Evolutionary conservation across 148 eudicot species (phyloP), one percentile per base, ranked within the genome.

Genomic region (Silene conica): DNA sequence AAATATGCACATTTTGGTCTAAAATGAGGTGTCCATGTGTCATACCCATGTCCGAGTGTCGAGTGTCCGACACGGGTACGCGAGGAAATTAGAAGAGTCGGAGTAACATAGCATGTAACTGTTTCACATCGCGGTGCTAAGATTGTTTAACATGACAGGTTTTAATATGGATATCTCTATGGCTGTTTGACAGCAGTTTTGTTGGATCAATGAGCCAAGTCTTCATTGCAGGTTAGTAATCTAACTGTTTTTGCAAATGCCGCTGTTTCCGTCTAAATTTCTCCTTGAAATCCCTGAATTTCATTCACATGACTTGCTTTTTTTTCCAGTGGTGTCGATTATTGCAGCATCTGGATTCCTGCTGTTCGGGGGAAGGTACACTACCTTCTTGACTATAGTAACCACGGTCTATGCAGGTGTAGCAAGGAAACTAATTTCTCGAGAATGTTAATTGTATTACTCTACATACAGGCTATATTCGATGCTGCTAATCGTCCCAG

Each of bases 121-220:
- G 16, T 4, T 56, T 18, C 16, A 18, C n/a, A 54, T 41, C 23
- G 61, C 56, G 34, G 20, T 31, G 31, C 71, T 70, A 56, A 75
- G 21, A 6, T 34, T 18, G 38, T 28, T 28, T 26, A 31, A 14
- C 55, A 70, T 77, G 68, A 74, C 91, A 91, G 98, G 86, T 64
- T 55, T 78, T 90, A 69, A 87, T 94, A 67, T 94, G 98, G 98
- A 28, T 89, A 65, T 86, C 77, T 79, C 68, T 94, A 69, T 91
- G 96, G 91, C 43, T 88, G 59, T 79, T 88, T 79, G 92, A 87
- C 70, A 87, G 80, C 80, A 80, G 78, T 68, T 55, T 75, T 12
- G 81, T 84, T 74, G 87, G 84, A 81, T 85, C 83, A 67, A 60
- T 34, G 41, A 3, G 5, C 41, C 6, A 34, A 34, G 6, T 34